These are phyloP conservation scores for Vaccinium darrowii DNA, from an alignment of 148 eudicot genomes.

Conservation along the genomic window DNA sequence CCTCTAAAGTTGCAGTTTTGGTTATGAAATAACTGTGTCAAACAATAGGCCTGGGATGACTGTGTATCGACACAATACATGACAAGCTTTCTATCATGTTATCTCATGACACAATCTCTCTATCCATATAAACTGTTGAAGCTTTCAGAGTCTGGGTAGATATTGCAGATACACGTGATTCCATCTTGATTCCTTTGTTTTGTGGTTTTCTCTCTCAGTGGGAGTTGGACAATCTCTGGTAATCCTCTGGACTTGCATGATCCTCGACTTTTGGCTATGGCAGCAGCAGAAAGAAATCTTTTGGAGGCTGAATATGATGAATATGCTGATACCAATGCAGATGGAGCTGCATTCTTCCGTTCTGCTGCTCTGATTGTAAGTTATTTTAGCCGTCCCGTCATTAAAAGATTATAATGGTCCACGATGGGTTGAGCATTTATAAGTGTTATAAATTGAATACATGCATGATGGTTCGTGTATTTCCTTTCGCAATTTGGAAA, in stretches of 20 bases:
- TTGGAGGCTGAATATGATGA: slow-evolving; percentile 84
- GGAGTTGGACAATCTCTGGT: slow-evolving; percentile 68
- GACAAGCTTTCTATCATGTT: not conserved
- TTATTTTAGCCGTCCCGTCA: not conserved
- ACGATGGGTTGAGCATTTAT: not conserved
- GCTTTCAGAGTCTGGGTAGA: not conserved
- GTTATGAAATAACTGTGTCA: not conserved
- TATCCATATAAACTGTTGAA: not conserved
- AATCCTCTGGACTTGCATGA: slow-evolving; percentile 68
- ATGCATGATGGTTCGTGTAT: not conserved
- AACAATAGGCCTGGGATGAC: not conserved
- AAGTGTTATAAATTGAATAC: not conserved
- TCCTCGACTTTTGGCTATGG: slow-evolving; percentile 75
- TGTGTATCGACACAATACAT: not conserved
- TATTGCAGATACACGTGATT: slow-evolving; percentile 1
- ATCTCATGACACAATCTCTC: not conserved
- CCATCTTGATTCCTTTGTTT: slow-evolving; percentile 5
- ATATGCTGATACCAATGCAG: slow-evolving; percentile 68
- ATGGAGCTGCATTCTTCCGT: slow-evolving; percentile 82
- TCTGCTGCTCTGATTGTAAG: slow-evolving; percentile 85
- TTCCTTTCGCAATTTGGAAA: not conserved
- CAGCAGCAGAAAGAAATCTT: slow-evolving; percentile 66
- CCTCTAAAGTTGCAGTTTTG: not conserved
- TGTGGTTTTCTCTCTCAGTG: slow-evolving; percentile 20
- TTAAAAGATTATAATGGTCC: not conserved